These are phyloP conservation scores for Fonsecaea nubica DNA, from an alignment of 2,329 filamentous ascomycete species.

Conservation along the genomic window DNA sequence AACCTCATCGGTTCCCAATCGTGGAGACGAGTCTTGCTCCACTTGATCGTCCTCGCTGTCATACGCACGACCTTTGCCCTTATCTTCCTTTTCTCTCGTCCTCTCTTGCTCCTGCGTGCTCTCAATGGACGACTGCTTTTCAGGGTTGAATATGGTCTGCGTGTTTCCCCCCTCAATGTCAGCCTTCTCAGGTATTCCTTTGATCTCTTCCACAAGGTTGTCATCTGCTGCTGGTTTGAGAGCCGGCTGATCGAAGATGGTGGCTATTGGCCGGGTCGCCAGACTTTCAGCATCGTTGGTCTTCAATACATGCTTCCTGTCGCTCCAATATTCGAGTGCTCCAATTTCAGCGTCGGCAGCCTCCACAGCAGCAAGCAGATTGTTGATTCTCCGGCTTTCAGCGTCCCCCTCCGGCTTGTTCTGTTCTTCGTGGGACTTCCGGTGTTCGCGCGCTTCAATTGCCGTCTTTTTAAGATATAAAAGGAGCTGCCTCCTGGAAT, in stretches of 20 bases:
- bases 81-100: slow-evolving; percentile 24
- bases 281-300: slow-evolving; percentile 34
- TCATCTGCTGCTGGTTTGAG: slow-evolving; percentile 29
- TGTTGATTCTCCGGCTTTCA: slow-evolving; percentile 62
- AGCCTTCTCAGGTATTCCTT: slow-evolving; percentile 65
- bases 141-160: slow-evolving; percentile 11
- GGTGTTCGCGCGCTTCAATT: slow-evolving; percentile 60
- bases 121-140: slow-evolving; percentile 4
- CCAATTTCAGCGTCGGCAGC: slow-evolving; percentile 82
- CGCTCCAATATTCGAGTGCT: slow-evolving; percentile 85
- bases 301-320: slow-evolving; percentile 54
- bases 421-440: slow-evolving; percentile 52
- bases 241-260: slow-evolving; percentile 32
- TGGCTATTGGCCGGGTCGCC: slow-evolving; percentile 31
- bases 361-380: slow-evolving; percentile 75
- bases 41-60: slow-evolving; percentile 36
- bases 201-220: slow-evolving; percentile 55
- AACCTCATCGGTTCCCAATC: slow-evolving; percentile 30
- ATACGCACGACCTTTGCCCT: slow-evolving; percentile 29
- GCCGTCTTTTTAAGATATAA: slow-evolving; percentile 70
- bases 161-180: slow-evolving; percentile 44
- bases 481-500: slow-evolving; percentile 78
- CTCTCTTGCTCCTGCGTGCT: slow-evolving; percentile 25
- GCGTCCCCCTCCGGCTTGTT: slow-evolving; percentile 54
- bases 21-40: slow-evolving; percentile 24